Conservation (phyloP, 495 filamentous ascomycete species). For the Hyaloscypha finlandica region DNA sequence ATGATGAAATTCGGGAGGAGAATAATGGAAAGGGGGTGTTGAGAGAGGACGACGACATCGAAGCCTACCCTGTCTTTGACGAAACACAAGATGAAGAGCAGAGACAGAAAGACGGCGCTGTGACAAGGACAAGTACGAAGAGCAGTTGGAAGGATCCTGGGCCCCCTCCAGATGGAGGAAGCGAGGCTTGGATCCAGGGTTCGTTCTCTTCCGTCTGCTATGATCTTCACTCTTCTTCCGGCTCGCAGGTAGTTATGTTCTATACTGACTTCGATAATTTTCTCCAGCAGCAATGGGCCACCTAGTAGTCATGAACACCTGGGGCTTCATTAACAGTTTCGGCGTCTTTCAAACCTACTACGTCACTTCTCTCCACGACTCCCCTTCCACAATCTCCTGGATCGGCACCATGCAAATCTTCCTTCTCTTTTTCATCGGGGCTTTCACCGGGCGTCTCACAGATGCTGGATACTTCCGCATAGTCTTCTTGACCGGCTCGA, state of each 20-base stretch:
- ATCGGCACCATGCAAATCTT: conserved; percentile 60
- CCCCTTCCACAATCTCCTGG: conserved; percentile 58
- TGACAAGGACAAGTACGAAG: conserved; percentile 43
- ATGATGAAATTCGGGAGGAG: no score
- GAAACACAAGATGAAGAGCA: background rate
- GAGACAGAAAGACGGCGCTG: background rate
- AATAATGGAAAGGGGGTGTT: background rate
- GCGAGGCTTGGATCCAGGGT: conserved; percentile 51
- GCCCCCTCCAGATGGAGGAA: conserved; percentile 57
- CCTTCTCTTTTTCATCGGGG: conserved; percentile 52
- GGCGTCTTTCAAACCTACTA: conserved; percentile 78
- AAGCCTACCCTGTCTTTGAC: background rate
- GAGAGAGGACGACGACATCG: background rate
- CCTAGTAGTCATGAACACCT: conserved; percentile 52
- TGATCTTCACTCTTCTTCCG: background rate
- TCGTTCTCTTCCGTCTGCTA: conserved; percentile 3
- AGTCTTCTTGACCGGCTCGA: conserved; percentile 54
- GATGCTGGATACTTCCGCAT: conserved; percentile 64
- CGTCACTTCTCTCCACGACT: conserved; percentile 42
- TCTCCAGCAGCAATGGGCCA: conserved; percentile 17
- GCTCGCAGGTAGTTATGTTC: no score
- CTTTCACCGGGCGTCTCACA: conserved; percentile 55
- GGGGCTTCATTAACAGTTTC: conserved; percentile 73
- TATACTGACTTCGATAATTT: no score
- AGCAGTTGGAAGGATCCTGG: conserved; percentile 45